Percentiles rank a stretch among this genome's conserved stretches.
Evolutionary conservation across 371 early-diverging fungal genomes (phyloP).

Genomic region (Conidiobolus incongruus): DNA sequence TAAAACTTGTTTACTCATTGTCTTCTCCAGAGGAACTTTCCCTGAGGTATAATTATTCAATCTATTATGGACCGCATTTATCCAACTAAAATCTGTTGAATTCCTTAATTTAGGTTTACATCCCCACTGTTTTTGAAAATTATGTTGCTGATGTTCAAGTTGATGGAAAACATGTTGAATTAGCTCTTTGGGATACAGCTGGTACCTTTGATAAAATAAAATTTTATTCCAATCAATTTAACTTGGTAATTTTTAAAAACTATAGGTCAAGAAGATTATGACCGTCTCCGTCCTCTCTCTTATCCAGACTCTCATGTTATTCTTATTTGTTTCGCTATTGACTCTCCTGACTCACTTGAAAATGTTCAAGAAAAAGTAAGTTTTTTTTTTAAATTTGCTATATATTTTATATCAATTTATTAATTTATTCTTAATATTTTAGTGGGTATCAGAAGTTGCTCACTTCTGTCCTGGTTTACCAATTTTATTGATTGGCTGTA

Average conservation of each 20-base stretch:
- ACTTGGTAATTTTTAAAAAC: neutral
- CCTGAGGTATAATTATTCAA: conserved; percentile 41
- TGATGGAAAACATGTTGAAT: conserved; percentile 77
- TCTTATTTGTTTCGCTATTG: conserved; percentile 83
- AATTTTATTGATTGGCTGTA: conserved; percentile 71
- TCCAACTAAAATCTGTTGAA: neutral
- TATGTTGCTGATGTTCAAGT: conserved; percentile 84
- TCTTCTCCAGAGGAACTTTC: conserved; percentile 80
- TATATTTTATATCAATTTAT: conserved; percentile 3
- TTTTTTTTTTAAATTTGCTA: neutral
- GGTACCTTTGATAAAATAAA: conserved; percentile 18
- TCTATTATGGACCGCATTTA: conserved; percentile 7
- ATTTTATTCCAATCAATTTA: neutral
- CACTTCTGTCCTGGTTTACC: conserved; percentile 77
- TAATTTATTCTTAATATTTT: conserved; percentile 1
- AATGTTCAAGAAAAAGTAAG: conserved; percentile 75
- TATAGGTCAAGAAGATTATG: conserved; percentile 79
- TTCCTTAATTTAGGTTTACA: conserved; percentile 27
- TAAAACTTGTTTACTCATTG: conserved; percentile 91
- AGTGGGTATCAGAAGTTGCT: conserved; percentile 88
- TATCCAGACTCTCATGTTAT: conserved; percentile 95
- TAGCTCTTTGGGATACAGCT: conserved; percentile 97
- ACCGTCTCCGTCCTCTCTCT: conserved; percentile 88
- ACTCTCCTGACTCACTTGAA: conserved; percentile 84
- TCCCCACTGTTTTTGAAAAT: conserved; percentile 94